A percentile compares a stretch with the other conserved stretches of the same genome.
Evolutionary conservation across 2,329 filamentous ascomycete genomes (phyloP).

Genomic region (Curvularia sp.): DNA sequence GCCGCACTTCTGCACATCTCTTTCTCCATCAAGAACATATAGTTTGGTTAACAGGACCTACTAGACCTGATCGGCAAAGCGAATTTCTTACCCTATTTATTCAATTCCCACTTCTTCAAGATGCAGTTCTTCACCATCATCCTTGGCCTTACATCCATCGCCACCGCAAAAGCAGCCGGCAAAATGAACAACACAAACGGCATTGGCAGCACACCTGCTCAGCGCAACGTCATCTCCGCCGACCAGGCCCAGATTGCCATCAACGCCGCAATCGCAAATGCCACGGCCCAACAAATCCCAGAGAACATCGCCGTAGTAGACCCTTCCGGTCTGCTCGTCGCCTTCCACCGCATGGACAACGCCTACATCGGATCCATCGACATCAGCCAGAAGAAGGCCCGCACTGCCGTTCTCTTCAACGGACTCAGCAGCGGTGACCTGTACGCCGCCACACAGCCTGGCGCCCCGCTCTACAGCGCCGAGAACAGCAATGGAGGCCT

Average conservation of each 20-base stretch:
- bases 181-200: constrained; percentile 34
- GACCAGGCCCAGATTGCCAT: constrained; percentile 37
- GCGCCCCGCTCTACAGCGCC: constrained; percentile 31
- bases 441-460: constrained; percentile 27
- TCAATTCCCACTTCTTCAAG: neutral
- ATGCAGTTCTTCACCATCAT: constrained; percentile 10
- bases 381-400: constrained; percentile 40
- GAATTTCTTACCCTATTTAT: neutral
- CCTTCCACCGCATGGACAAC: constrained; percentile 42
- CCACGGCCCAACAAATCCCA: constrained; percentile 32
- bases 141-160: constrained; percentile 13
- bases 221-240: constrained; percentile 31
- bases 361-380: constrained; percentile 40
- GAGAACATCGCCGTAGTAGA: constrained; percentile 44
- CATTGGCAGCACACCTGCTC: constrained; percentile 30
- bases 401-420: constrained; percentile 40
- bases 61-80: neutral
- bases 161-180: constrained; percentile 5
- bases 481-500: constrained; percentile 40
- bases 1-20: neutral
- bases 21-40: neutral
- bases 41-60: neutral
- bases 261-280: constrained; percentile 29
- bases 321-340: constrained; percentile 38
- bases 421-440: constrained; percentile 28